These are phyloP conservation scores for Penicillium ucsense DNA, from an alignment of 495 filamentous ascomycete genomes.

Conservation along the genomic window DNA sequence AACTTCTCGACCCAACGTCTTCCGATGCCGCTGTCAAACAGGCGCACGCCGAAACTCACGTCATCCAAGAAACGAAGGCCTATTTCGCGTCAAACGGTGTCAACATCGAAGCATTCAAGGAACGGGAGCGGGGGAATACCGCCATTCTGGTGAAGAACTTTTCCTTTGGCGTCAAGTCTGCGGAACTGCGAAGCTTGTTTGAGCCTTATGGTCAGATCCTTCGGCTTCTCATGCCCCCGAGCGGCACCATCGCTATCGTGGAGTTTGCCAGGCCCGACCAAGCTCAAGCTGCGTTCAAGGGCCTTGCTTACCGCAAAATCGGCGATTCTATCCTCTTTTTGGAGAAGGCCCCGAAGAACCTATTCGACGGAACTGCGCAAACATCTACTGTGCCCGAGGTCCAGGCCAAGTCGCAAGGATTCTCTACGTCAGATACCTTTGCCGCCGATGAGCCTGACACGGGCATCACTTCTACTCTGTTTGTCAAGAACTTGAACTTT, in stretches of 20 bases:
- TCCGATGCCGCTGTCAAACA: slow-evolving; percentile 91
- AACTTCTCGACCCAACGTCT: slow-evolving; percentile 86
- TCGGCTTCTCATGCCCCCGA: slow-evolving; percentile 80
- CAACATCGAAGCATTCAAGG: slow-evolving; percentile 83
- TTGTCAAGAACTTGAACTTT: slow-evolving; percentile 89
- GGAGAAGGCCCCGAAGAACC: slow-evolving; percentile 80
- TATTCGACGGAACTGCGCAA: slow-evolving; percentile 47
- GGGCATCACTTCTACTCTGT: slow-evolving; percentile 66
- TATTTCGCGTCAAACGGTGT: slow-evolving; percentile 84
- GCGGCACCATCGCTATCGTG: slow-evolving; percentile 84
- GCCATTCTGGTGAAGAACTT: slow-evolving; percentile 95
- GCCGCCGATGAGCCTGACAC: slow-evolving; percentile 41
- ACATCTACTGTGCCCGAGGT: slow-evolving; percentile 20
- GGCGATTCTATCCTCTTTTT: slow-evolving; percentile 88
- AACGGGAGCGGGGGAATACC: slow-evolving; percentile 69
- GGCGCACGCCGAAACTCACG: slow-evolving; percentile 89
- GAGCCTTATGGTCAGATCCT: slow-evolving; percentile 55
- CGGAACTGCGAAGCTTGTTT: slow-evolving; percentile 43
- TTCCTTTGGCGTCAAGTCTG: slow-evolving; percentile 60
- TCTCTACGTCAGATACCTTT: slow-evolving; percentile 49
- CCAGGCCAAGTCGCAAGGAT: slow-evolving; percentile 35
- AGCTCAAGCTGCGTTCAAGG: slow-evolving; percentile 69
- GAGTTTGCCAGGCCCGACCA: slow-evolving; percentile 71
- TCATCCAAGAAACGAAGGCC: slow-evolving; percentile 90
- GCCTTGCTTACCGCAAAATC: slow-evolving; percentile 77